Evolutionary conservation across 139 green algal genomes (phyloP).

Genomic region (Pleodorina starrii): DNA sequence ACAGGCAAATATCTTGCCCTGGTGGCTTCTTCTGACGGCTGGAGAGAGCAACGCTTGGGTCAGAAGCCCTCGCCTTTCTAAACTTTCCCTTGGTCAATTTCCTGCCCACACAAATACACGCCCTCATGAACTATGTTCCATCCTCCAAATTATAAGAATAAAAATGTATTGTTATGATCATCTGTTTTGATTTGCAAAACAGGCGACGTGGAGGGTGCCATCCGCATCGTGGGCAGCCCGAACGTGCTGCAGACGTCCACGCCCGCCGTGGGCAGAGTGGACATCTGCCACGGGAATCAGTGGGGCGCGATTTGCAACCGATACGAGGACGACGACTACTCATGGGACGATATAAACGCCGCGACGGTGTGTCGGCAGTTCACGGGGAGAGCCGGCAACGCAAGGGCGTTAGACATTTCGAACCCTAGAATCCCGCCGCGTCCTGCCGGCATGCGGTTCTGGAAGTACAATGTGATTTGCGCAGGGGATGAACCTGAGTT

Average conservation of each 20-base stretch:
- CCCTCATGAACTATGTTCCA: no score
- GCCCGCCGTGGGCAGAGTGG: background rate
- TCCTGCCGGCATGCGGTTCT: background rate
- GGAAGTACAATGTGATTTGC: background rate
- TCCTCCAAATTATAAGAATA: no score
- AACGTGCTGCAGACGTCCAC: no score
- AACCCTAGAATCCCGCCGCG: background rate
- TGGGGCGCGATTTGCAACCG: conserved; percentile 19
- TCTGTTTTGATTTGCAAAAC: no score
- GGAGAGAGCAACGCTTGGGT: no score
- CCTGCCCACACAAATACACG: no score
- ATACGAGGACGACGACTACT: background rate
- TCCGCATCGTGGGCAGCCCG: background rate
- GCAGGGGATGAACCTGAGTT: background rate
- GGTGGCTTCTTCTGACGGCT: no score
- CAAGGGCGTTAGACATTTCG: background rate
- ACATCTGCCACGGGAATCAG: background rate
- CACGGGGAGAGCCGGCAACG: background rate
- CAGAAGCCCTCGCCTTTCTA: no score
- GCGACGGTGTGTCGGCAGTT: background rate
- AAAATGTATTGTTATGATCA: no score
- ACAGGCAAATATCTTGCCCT: no score
- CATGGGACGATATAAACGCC: conserved; percentile 9
- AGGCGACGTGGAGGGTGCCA: background rate
- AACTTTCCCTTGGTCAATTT: no score